Evolutionary conservation across 2,329 filamentous ascomycete genomes (phyloP), one percentile per base, ranked within the genome.

Genomic region (Trichoderma lentiforme): DNA sequence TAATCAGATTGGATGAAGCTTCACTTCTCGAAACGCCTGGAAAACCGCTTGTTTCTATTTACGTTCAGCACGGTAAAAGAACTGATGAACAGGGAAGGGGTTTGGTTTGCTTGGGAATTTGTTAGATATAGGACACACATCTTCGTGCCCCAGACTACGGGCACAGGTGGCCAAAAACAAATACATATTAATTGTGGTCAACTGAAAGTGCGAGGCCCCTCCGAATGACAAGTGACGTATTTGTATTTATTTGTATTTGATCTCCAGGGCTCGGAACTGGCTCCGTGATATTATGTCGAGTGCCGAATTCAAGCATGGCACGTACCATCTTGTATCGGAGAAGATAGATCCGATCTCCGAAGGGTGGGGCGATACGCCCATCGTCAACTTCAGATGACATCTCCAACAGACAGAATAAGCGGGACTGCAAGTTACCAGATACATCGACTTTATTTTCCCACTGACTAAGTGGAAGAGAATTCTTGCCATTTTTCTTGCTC

Each of bases 1-100:
- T 43, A 47, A 71, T 62, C 51, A 71, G 60, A 72, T 70, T 72
- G 67, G 67, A 72, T 61, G 62, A 64, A 71, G 47, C 11, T 47
- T 9, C 26, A 26, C 51, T 64, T 18, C 34, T 47, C n/a, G 18
- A 47, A 32, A 43, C 24, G 14, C 9, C 9, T 36, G 30, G 53
- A 62, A 36, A n/a, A 18, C 4, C 5, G 30, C 12, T 36, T 11
- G 6, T 11, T 2, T 30, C 9, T 26, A 36, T 53, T 53, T 18
- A 34, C 6, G 9, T n/a, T 64, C 34, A 24, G 36, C 32, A 30
- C 51, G 26, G 28, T 8, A 58, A 58, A 39, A 26, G 26, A 58
- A 58, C 8, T 21, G 36, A 68, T 47, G 53, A 58, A 58, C 18
- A 68, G 18, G 12, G 53, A 58, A 43, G 36, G 36, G 39, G 2